Evolutionary conservation across 2,329 filamentous ascomycete genomes (phyloP), one percentile per base, ranked within the genome.

Genomic region (Pestalotiopsis sp.): DNA sequence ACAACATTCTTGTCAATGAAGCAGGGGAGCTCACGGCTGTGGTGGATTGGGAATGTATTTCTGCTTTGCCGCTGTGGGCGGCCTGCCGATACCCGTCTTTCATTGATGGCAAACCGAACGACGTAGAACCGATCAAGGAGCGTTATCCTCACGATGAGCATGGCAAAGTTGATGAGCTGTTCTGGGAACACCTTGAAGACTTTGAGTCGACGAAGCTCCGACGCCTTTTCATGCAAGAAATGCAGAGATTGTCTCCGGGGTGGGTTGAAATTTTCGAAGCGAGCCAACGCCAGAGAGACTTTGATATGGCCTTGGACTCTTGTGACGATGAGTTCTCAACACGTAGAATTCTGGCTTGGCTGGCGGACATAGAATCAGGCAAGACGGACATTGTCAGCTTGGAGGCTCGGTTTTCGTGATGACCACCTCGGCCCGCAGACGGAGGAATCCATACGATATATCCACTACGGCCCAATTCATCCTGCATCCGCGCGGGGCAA

Each of bases 21-120:
- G 36, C 76, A 4, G 79, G 79, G 0, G 68, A 68, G 0, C 70
- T 84, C 4, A 81, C 79, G 1, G 82, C 71, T 4, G 63, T 84
- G 0, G 59, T 84, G 3, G 81, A 84, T 70, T 85, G 81, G 81
- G 81, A 85, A 67, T 83, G 78, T 57, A 78, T 82, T 12, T 82
- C 79, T 0, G 72, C 79, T 1, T 36, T 83, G 67, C 82, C 82
- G 6, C 70, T 78, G 14, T 85, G 81, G 83, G 70, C 74, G 62
- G 72, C 77, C 3, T 77, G 75, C 12, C 65, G 74, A 27, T 60
- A 38, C 23, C 64, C 64, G 25, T 62, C 60, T 17, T 62, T 62
- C 2, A 62, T 62, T 20, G 60, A 62, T 17, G 23, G 60, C 60
- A 62, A 62, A 62, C 31, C 60, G 36, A 62, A 62, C 31, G 60